Conservation (phyloP, 345 rosid species). For the Fremontodendron californicum region DNA sequence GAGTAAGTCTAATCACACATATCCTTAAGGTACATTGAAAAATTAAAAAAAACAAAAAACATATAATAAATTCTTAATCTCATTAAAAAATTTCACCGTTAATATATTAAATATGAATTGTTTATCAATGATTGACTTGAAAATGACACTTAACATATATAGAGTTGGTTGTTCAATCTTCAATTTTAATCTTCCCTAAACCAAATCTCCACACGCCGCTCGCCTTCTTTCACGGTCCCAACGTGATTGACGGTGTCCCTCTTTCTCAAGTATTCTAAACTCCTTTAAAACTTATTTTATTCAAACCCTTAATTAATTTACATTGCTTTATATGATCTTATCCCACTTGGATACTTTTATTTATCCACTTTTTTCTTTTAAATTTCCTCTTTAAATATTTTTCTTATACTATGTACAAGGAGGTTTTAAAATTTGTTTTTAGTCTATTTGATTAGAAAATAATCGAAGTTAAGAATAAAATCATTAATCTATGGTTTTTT, state of each 20-base stretch:
- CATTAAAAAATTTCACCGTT: too few species aligned
- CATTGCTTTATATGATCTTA: background rate
- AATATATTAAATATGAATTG: background rate
- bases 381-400: background rate
- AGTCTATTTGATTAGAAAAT: background rate
- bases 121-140: background rate
- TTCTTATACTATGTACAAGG: background rate
- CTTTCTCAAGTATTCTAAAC: background rate
- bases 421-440: background rate
- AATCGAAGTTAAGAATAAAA: too few species aligned
- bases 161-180: background rate
- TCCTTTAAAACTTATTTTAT: background rate
- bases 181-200: background rate
- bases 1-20: too few species aligned
- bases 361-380: too few species aligned
- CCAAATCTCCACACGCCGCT: background rate
- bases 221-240: constrained; percentile 3
- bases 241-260: constrained; percentile 6
- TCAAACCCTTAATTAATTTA: background rate
- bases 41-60: too few species aligned
- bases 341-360: background rate
- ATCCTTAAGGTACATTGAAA: too few species aligned
- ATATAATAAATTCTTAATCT: too few species aligned
- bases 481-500: too few species aligned
- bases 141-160: background rate